Evolutionary conservation across 2,329 filamentous ascomycete genomes (phyloP).

Genomic region (Pseudopithomyces maydicus): DNA sequence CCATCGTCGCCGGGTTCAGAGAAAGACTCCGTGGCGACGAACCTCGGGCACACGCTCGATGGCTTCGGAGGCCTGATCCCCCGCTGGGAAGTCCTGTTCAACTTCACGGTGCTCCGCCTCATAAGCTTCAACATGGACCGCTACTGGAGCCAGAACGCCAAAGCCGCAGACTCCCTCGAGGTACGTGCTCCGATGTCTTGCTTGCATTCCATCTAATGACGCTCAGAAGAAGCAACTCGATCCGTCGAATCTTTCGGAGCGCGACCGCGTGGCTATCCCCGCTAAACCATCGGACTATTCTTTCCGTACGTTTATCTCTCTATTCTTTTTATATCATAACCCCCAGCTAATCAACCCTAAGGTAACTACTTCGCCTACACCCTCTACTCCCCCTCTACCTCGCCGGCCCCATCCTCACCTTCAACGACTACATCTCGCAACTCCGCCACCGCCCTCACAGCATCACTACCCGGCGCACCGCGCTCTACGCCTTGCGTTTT

Average conservation of each 20-base stretch:
- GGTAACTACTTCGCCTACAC: conserved; percentile 84
- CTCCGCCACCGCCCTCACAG: conserved; percentile 73
- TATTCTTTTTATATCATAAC: too few species aligned
- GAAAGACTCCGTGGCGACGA: conserved; percentile 52
- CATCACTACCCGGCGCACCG: conserved; percentile 71
- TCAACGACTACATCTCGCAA: conserved; percentile 97
- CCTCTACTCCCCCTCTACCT: conserved; percentile 91
- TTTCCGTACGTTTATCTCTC: conserved; percentile 58
- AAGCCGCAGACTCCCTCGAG: conserved; percentile 71
- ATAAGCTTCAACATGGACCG: conserved; percentile 98
- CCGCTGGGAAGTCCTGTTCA: conserved; percentile 97
- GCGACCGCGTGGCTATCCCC: conserved; percentile 80
- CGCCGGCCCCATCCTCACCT: conserved; percentile 90
- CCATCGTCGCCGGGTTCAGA: conserved; percentile 49
- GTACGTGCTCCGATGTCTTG: conserved; percentile 58
- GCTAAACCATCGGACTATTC: conserved; percentile 73
- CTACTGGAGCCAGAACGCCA: conserved; percentile 81
- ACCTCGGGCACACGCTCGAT: conserved; percentile 76
- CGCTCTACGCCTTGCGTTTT: conserved; percentile 84
- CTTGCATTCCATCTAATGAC: conserved; percentile 61
- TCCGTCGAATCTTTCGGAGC: conserved; percentile 82
- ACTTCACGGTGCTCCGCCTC: conserved; percentile 87
- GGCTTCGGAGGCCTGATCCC: conserved; percentile 80
- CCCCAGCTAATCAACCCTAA: too few species aligned
- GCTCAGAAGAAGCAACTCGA: conserved; percentile 97